Evolutionary conservation across 1,284 basidiomycete species (phyloP).

Genomic region (Uromyces viciae-fabae): DNA sequence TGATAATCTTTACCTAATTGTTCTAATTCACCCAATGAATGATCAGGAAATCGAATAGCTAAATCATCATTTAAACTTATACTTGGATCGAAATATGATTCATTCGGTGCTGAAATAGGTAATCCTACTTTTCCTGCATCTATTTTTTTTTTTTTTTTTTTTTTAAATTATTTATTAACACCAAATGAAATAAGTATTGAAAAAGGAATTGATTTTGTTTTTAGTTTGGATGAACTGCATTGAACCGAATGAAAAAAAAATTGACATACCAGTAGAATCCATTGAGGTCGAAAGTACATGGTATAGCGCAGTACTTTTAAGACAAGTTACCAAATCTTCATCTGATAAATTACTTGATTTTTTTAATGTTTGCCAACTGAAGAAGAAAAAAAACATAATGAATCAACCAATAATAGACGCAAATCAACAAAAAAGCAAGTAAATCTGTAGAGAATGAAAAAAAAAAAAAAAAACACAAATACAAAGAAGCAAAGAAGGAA

Average conservation of each 20-base stretch:
- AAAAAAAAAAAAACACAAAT: neutral
- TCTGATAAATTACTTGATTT: constrained; percentile 69
- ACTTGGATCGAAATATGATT: constrained; percentile 30
- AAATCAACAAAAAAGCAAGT: too few relatives aligned
- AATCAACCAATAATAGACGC: too few relatives aligned
- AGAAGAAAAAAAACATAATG: neutral
- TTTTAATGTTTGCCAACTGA: constrained; percentile 68
- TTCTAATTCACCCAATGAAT: constrained; percentile 31
- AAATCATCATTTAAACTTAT: constrained; percentile 27
- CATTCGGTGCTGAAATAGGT: constrained; percentile 32
- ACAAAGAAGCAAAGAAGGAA: neutral
- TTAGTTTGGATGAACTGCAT: neutral
- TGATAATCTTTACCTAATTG: constrained; percentile 23
- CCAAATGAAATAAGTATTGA: too few relatives aligned
- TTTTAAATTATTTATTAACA: too few relatives aligned
- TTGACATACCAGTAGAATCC: constrained; percentile 10
- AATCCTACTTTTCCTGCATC: constrained; percentile 13
- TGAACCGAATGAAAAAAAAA: neutral
- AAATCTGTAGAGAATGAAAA: neutral
- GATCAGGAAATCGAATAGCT: constrained; percentile 32
- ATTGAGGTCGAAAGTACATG: constrained; percentile 39
- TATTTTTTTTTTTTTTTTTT: neutral
- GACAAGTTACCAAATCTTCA: constrained; percentile 65
- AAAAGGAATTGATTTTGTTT: too few relatives aligned
- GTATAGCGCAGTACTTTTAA: constrained; percentile 68